phyloP scores from a whole-genome alignment of 768 basidiomycete genomes.

The Naganishia antarctica region DNA sequence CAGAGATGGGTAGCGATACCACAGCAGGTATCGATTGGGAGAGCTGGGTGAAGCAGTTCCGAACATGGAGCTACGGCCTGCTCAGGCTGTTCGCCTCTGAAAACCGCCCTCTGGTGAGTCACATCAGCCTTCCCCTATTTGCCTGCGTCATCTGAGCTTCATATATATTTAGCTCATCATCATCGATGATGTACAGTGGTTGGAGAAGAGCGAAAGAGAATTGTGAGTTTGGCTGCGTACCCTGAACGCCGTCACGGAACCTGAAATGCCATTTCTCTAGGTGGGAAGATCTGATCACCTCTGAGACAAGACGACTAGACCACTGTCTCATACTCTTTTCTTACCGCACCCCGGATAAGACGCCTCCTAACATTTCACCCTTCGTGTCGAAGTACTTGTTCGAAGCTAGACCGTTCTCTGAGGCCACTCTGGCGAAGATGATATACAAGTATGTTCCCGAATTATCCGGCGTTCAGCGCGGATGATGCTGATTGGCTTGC shows the following conservation, averaged over 20 bases:
- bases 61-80: slow-evolving; percentile 16
- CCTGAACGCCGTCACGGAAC: too few relatives aligned
- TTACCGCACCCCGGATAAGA: slow-evolving; percentile 28
- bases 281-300: slow-evolving; percentile 21
- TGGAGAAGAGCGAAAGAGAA: slow-evolving; percentile 25
- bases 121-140: neutral
- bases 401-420: slow-evolving; percentile 22
- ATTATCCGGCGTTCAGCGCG: too few relatives aligned
- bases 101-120: slow-evolving; percentile 28
- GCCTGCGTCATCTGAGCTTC: neutral
- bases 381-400: slow-evolving; percentile 16
- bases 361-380: slow-evolving; percentile 16
- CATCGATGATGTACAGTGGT: slow-evolving; percentile 42
- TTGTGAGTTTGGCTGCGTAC: neutral
- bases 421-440: neutral
- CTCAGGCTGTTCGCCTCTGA: slow-evolving; percentile 36
- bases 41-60: slow-evolving; percentile 25
- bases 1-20: neutral
- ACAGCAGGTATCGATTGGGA: slow-evolving; percentile 23
- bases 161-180: slow-evolving; percentile 26
- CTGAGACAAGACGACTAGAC: slow-evolving; percentile 22
- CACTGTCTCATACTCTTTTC: slow-evolving; percentile 34
- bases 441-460: neutral
- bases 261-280: too few relatives aligned
- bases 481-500: neutral